Percentiles rank a stretch among this genome's conserved stretches.
Evolutionary conservation across 2,329 filamentous ascomycete species (phyloP).

Genomic region (Talaromyces sp.): DNA sequence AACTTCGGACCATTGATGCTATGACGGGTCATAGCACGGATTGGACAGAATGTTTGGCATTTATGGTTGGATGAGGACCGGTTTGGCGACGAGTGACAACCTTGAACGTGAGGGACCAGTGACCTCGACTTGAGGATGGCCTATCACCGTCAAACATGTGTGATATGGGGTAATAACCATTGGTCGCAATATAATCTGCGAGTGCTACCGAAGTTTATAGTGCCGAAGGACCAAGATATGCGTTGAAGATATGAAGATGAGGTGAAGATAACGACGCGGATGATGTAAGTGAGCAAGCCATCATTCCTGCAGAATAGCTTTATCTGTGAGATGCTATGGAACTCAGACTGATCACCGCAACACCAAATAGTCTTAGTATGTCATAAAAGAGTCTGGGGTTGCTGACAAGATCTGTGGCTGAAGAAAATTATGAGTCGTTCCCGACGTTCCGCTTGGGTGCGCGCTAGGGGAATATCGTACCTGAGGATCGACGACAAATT

Average conservation of each 20-base stretch:
- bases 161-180: not conserved
- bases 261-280: not conserved
- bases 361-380: not conserved
- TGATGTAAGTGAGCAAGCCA: not conserved
- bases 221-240: not conserved
- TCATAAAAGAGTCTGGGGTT: not conserved
- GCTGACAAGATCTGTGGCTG: not conserved
- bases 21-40: not conserved
- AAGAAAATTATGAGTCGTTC: not conserved
- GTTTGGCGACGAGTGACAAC: not conserved
- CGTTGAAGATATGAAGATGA: not conserved
- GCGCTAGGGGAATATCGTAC: slow-evolving; percentile 11
- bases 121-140: not conserved
- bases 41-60: not conserved
- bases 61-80: not conserved
- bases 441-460: slow-evolving; percentile 7
- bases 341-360: not conserved
- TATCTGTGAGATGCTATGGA: not conserved
- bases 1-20: not conserved
- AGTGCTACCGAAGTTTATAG: not conserved
- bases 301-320: not conserved
- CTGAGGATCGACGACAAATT: not conserved
- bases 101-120: not conserved
- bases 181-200: not conserved
- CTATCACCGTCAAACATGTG: too few species aligned